These are phyloP conservation scores for Excoecaria agallocha DNA, from an alignment of 345 rosid species.

Conservation along the genomic window DNA sequence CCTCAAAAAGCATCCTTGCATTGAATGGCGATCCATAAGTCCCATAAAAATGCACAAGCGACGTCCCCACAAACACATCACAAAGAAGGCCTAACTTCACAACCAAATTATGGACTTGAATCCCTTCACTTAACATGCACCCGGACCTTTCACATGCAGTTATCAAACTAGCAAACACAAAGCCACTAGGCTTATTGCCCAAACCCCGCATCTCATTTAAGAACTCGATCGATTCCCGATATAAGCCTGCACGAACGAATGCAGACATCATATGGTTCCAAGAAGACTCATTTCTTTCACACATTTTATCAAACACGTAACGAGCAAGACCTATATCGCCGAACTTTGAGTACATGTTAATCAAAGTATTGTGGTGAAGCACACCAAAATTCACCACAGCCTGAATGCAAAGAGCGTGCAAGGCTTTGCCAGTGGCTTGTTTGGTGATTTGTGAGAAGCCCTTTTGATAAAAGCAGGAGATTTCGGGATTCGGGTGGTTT, in stretches of 20 bases:
- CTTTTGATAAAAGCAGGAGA: constrained; percentile 56
- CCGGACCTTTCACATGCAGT: constrained; percentile 70
- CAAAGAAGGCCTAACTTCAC: constrained; percentile 51
- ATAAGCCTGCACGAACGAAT: constrained; percentile 49
- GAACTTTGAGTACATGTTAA: constrained; percentile 59
- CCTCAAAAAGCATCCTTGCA: constrained; percentile 68
- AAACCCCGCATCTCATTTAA: constrained; percentile 42
- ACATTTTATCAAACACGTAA: constrained; percentile 71
- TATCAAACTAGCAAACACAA: constrained; percentile 65
- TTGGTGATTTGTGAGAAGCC: constrained; percentile 76
- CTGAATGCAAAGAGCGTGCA: constrained; percentile 69
- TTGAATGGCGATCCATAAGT: constrained; percentile 41
- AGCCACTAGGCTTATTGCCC: constrained; percentile 54
- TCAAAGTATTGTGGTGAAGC: constrained; percentile 60
- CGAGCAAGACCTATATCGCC: constrained; percentile 45
- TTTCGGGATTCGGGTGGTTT: constrained; percentile 59
- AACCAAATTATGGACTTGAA: constrained; percentile 61
- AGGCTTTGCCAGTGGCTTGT: constrained; percentile 52
- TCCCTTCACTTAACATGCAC: constrained; percentile 57
- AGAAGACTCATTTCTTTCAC: constrained; percentile 60
- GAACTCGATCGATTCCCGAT: constrained; percentile 42
- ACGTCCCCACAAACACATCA: constrained; percentile 81
- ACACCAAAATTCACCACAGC: constrained; percentile 45
- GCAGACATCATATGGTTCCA: constrained; percentile 89
- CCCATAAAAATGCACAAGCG: constrained; percentile 77